Conservation (phyloP, 1,139 yeast species). For the Geotrichum siamense region DNA sequence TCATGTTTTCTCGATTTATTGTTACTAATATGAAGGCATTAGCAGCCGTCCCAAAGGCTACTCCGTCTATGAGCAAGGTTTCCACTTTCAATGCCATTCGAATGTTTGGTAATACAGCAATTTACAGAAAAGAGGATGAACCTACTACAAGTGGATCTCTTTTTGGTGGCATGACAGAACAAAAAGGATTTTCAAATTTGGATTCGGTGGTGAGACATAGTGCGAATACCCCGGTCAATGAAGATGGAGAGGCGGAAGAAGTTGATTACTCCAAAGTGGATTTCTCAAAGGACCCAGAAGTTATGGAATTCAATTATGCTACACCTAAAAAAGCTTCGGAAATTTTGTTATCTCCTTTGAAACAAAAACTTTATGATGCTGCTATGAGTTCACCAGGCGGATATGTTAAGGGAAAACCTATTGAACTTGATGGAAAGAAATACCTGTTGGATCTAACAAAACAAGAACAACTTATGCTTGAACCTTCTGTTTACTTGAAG, state of each 20-base stretch:
- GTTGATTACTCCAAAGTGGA: slow-evolving; percentile 17
- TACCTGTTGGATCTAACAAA: slow-evolving; percentile 53
- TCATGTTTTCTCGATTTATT: not conserved
- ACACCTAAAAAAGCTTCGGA: slow-evolving; percentile 39
- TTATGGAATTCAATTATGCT: slow-evolving; percentile 15
- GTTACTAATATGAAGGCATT: too few relatives aligned
- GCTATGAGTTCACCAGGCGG: slow-evolving; percentile 62
- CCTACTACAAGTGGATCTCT: slow-evolving; percentile 11
- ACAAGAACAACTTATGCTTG: slow-evolving; percentile 65
- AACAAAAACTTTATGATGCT: slow-evolving; percentile 53
- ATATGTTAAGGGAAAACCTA: slow-evolving; percentile 55
- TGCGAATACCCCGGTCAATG: not conserved
- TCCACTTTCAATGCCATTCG: slow-evolving; percentile 9
- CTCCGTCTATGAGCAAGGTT: not conserved
- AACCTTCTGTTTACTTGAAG: slow-evolving; percentile 73
- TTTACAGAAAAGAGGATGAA: slow-evolving; percentile 11
- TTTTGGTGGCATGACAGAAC: slow-evolving; percentile 14
- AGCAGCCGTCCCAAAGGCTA: not conserved
- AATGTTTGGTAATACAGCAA: slow-evolving; percentile 4
- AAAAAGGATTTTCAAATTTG: slow-evolving; percentile 8
- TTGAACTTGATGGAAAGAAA: slow-evolving; percentile 44
- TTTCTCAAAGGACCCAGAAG: slow-evolving; percentile 16
- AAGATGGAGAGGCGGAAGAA: slow-evolving; percentile 2
- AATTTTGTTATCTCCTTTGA: slow-evolving; percentile 60
- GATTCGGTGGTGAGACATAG: slow-evolving; percentile 7